Evolutionary conservation across 495 filamentous ascomycete species (phyloP).

Genomic region (Filosporella fistucella): DNA sequence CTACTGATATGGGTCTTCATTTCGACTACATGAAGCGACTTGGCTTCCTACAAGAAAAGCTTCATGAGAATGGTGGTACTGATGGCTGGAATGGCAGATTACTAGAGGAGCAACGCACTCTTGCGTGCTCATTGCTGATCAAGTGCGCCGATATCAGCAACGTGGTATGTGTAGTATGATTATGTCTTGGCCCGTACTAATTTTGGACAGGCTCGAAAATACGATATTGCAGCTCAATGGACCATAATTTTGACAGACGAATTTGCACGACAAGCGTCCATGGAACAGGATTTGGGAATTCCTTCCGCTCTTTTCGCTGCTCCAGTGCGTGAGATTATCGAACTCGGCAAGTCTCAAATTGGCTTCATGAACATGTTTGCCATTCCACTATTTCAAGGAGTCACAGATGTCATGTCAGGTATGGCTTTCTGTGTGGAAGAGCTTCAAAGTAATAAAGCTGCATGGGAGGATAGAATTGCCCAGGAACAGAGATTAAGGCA

Average conservation of each 20-base stretch:
- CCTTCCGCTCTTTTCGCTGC: constrained; percentile 80
- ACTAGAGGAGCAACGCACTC: constrained; percentile 64
- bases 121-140: constrained; percentile 84
- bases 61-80: constrained; percentile 54
- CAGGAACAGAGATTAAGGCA: constrained; percentile 40
- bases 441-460: constrained; percentile 64
- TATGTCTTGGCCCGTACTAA: constrained; percentile 5
- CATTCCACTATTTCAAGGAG: constrained; percentile 79
- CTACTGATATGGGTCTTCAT: constrained; percentile 95
- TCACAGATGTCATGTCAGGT: constrained; percentile 76
- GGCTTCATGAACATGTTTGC: constrained; percentile 97
- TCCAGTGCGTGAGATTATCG: constrained; percentile 76
- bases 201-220: constrained; percentile 65
- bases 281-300: constrained; percentile 86
- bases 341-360: constrained; percentile 83
- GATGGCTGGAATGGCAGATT: constrained; percentile 70
- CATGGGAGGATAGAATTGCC: constrained; percentile 64
- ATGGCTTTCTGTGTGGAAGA: constrained; percentile 81
- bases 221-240: constrained; percentile 79
- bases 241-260: constrained; percentile 89
- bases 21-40: constrained; percentile 92
- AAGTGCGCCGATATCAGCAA: constrained; percentile 99
- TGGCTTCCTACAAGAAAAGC: constrained; percentile 68
- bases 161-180: constrained; percentile 54
- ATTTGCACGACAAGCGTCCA: constrained; percentile 84